Base-by-base conservation (phyloP, 805 yeast species). In the Nakazawaea anatomiae region DNA sequence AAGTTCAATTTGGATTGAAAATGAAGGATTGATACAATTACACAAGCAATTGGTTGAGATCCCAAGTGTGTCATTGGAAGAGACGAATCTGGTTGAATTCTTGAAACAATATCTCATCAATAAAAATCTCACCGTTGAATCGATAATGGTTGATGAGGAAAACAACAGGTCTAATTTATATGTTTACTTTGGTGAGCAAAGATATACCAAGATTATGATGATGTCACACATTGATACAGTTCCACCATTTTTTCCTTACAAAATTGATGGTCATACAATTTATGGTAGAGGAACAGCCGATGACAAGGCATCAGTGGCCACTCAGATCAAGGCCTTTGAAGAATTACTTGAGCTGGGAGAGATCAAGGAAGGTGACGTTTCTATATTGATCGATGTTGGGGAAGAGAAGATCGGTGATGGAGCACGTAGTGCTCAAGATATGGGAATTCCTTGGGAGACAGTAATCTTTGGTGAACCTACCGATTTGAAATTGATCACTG, bases 381-480 rank as follows among this genome's bases (percentile, higher is more conserved):
- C 80, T 0, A 62, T 85, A 8, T 64, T 85, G 44, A 83, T 70
- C 60, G 90, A 83, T 5, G 85, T 83, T n/a, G 86, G 84, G 4
- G 91, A 85, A 62, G 91, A 85, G 60, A 68, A 71, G n/a, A 76
- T 75, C 39, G 90, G 89, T 27, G 63, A 65, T 28, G 91, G 91
- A 11, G 84, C 84, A 87, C 57, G 46, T 31, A 51, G 59, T 12
- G 84, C 79, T 11, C 59, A 62, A 2, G 52, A 63, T 4, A 61
- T 78, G 30, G 69, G 72, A 25, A 72, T 71, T 8, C 60, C 64
- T 7, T 84, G 87, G 87, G 77, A 78, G 9, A 57, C 77, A 8
- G 89, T 76, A 12, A 73, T 85, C 32, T 85, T 84, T 65, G 90
- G 90, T 10, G 91, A 85, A 62, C 91, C 91, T 9, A 85, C 91